These are phyloP conservation scores for Leccinum fibrillosum DNA, from an alignment of 768 basidiomycete genomes.

Conservation along the genomic window DNA sequence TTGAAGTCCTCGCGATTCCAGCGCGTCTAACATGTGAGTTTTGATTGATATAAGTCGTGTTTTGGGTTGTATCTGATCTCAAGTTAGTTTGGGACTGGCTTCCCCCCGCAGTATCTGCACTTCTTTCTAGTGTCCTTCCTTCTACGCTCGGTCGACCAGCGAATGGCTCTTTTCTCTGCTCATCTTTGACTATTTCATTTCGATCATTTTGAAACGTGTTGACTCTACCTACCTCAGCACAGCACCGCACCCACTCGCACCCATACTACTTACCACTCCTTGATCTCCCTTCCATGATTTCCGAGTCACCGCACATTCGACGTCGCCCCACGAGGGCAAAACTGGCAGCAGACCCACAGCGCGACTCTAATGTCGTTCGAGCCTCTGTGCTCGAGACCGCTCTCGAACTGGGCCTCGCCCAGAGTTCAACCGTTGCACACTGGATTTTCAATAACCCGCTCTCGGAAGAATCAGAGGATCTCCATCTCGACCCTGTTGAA, in stretches of 20 bases:
- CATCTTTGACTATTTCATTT: slow-evolving; percentile 10
- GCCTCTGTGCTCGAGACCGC: slow-evolving; percentile 76
- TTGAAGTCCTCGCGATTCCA: slow-evolving; percentile 3
- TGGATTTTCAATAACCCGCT: slow-evolving; percentile 71
- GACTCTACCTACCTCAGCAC: background rate
- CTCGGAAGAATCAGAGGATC: slow-evolving; percentile 54
- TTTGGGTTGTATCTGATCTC: background rate
- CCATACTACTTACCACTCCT: slow-evolving; percentile 11
- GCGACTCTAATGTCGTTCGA: slow-evolving; percentile 58
- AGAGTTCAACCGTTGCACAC: slow-evolving; percentile 55
- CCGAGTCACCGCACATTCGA: slow-evolving; percentile 18
- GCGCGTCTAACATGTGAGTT: slow-evolving; percentile 10
- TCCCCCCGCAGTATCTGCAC: slow-evolving; percentile 6
- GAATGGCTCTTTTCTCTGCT: slow-evolving; percentile 21
- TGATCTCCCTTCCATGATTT: slow-evolving; percentile 17
- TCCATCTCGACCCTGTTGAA: slow-evolving; percentile 13
- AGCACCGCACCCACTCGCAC: slow-evolving; percentile 1
- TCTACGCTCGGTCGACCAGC: slow-evolving; percentile 11
- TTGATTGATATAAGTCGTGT: background rate
- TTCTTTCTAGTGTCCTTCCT: slow-evolving; percentile 1
- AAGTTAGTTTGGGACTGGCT: slow-evolving; percentile 19
- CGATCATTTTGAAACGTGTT: slow-evolving; percentile 6
- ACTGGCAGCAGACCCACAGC: slow-evolving; percentile 13
- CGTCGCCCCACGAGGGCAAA: slow-evolving; percentile 30
- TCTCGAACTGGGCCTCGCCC: slow-evolving; percentile 61